Evolutionary conservation across 2,329 filamentous ascomycete genomes (phyloP).

Genomic region (Fonsecaea monophora): DNA sequence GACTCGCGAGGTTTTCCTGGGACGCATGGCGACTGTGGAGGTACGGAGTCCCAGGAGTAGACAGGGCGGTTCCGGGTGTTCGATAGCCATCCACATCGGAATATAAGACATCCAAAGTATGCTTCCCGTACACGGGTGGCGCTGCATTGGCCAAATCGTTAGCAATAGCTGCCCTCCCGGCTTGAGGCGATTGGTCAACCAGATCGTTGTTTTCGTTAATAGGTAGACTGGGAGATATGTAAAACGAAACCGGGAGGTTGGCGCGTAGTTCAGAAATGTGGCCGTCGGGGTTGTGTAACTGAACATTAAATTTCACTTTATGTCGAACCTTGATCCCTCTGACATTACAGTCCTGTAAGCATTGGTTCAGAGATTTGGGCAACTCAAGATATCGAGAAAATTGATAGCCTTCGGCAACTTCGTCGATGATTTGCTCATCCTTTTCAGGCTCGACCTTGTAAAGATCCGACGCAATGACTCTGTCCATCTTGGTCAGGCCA

Average conservation of each 20-base stretch:
- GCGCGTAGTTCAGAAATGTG: slow-evolving; percentile 86
- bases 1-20: slow-evolving; percentile 74
- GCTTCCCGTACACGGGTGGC: slow-evolving; percentile 91
- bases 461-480: slow-evolving; percentile 71
- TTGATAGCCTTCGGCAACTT: slow-evolving; percentile 67
- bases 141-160: slow-evolving; percentile 70
- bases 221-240: slow-evolving; percentile 92
- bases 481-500: slow-evolving; percentile 61
- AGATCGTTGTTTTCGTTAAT: slow-evolving; percentile 87
- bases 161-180: slow-evolving; percentile 57
- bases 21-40: slow-evolving; percentile 76
- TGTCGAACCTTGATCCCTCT: slow-evolving; percentile 91
- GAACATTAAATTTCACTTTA: slow-evolving; percentile 88
- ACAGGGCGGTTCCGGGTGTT: slow-evolving; percentile 68
- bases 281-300: slow-evolving; percentile 91
- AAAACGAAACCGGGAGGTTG: slow-evolving; percentile 87
- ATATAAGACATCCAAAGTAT: slow-evolving; percentile 88
- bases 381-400: slow-evolving; percentile 69
- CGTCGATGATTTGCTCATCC: slow-evolving; percentile 60
- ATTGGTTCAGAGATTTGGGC: slow-evolving; percentile 80
- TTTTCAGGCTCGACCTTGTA: slow-evolving; percentile 72
- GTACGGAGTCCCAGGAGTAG: slow-evolving; percentile 80
- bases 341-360: slow-evolving; percentile 87
- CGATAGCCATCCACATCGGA: slow-evolving; percentile 89
- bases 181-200: slow-evolving; percentile 64